Base-by-base conservation (phyloP, 176 grass and related monocot species). In the Cymbopogon citratus region DNA sequence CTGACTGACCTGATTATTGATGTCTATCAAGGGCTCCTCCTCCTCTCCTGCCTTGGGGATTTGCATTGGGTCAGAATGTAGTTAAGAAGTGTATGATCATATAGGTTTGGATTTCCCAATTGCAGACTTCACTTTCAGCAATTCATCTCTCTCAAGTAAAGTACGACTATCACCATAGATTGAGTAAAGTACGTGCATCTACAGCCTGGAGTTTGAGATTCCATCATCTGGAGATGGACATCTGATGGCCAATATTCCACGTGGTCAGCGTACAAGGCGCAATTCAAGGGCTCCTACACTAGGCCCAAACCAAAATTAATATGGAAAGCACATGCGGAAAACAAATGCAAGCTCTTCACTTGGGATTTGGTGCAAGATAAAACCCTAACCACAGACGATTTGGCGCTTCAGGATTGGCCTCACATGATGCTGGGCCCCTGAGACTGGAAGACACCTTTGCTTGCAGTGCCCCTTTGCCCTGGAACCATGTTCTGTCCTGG, bases 51-150 rank as follows among this genome's bases (percentile, higher is more conserved):
- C 33, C 46, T 14, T 1, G 12, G 46, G 46, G 41, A 25, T 40
- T 44, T 85, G 82, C 49, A 49, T 69, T 71, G 31, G 63, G 48
- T 36, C 19, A 34, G 29, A 52, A 51, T 60, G 64, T 71, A 67
- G 24, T 19, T 52, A 5, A 40, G 39, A 70, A 35, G 4, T 69
- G 40, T 45, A 23, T 11, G 38, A 19, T 76, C 39, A 29, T 26
- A 38, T 77, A 52, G 6, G 28, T 29, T 0, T 33, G 54, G 51
- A 43, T 18, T 24, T 29, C 74, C 14, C 28, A 43, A 29, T 39
- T 72, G 24, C 73, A 34, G 41, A 31, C 52, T 39, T 43, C 40
- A 26, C 3, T 10, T 80, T 28, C 38, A 45, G 72, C 33, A 16
- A 14, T 28, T 75, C 28, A 59, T 67, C 69, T 73, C 34, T 13